A percentile compares a stretch with the other conserved stretches of the same genome.
phyloP scores from a whole-genome alignment of 306 rosid species.

The Alnus rubra region DNA sequence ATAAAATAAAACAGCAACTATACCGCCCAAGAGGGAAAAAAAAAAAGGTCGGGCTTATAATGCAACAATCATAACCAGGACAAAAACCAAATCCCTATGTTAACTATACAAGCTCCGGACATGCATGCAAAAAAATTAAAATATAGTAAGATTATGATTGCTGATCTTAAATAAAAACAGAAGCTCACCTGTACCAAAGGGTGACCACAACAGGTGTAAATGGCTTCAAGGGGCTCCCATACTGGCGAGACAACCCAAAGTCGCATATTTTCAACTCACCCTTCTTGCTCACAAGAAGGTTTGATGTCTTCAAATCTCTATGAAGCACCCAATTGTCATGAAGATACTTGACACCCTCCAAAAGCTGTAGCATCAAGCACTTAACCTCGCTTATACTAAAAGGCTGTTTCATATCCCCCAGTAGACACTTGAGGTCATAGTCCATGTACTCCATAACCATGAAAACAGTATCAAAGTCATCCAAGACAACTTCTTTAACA shows the following conservation, averaged over 20 bases:
- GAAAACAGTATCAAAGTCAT: slow-evolving; percentile 69
- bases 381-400: slow-evolving; percentile 78
- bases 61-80: background rate
- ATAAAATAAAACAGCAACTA: background rate
- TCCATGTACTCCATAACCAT: slow-evolving; percentile 99
- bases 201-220: slow-evolving; percentile 90
- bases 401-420: slow-evolving; percentile 67
- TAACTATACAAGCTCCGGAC: background rate
- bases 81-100: background rate
- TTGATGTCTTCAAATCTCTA: slow-evolving; percentile 91
- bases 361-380: slow-evolving; percentile 64
- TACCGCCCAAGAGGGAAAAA: background rate
- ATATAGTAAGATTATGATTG: background rate
- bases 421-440: slow-evolving; percentile 66
- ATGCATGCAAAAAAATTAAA: background rate
- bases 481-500: slow-evolving; percentile 89
- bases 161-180: background rate
- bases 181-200: slow-evolving; percentile 85
- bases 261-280: slow-evolving; percentile 90
- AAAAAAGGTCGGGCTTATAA: background rate
- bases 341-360: slow-evolving; percentile 85
- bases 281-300: slow-evolving; percentile 69
- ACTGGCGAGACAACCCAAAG: slow-evolving; percentile 91
- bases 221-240: slow-evolving; percentile 82
- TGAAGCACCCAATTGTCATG: slow-evolving; percentile 97